These are phyloP conservation scores for Cryptococcus hybrid DNA, from an alignment of 1,284 basidiomycete genomes.

Conservation along the genomic window DNA sequence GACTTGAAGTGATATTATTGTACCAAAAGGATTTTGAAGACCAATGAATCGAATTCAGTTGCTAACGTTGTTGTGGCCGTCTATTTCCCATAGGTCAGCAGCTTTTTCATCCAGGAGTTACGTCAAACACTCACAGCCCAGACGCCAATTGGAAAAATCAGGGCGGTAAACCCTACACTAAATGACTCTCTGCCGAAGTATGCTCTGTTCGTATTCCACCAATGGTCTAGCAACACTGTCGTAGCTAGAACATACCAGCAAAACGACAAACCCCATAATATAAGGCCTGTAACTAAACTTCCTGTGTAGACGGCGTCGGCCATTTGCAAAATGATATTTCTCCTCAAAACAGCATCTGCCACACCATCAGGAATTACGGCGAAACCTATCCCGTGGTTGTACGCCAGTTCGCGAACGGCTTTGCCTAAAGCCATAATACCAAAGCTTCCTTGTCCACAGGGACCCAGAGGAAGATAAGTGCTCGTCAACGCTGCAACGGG, in stretches of 20 bases:
- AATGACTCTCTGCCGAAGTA: slow-evolving; percentile 27
- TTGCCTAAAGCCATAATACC: slow-evolving; percentile 58
- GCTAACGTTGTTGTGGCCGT: slow-evolving; percentile 61
- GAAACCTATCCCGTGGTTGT: slow-evolving; percentile 37
- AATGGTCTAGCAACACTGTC: slow-evolving; percentile 31
- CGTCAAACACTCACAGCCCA: slow-evolving; percentile 4
- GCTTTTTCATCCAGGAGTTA: neutral
- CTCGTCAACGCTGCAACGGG: slow-evolving; percentile 58
- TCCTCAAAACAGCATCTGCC: slow-evolving; percentile 20
- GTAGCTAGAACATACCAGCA: slow-evolving; percentile 51
- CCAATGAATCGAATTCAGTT: slow-evolving; percentile 56
- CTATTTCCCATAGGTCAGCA: neutral
- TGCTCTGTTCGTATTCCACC: slow-evolving; percentile 8
- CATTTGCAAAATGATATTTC: slow-evolving; percentile 3
- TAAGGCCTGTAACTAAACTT: slow-evolving; percentile 39
- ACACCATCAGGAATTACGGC: slow-evolving; percentile 23
- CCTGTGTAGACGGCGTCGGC: slow-evolving; percentile 52
- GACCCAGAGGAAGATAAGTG: slow-evolving; percentile 59
- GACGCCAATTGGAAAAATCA: slow-evolving; percentile 51
- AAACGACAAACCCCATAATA: slow-evolving; percentile 53
- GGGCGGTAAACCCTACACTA: slow-evolving; percentile 43
- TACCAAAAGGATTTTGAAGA: slow-evolving; percentile 57
- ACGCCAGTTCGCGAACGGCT: slow-evolving; percentile 52
- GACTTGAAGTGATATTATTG: slow-evolving; percentile 58
- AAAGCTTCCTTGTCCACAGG: slow-evolving; percentile 63